Conservation (phyloP, 345 rosid species). For the Pseudoturritis turrita region DNA sequence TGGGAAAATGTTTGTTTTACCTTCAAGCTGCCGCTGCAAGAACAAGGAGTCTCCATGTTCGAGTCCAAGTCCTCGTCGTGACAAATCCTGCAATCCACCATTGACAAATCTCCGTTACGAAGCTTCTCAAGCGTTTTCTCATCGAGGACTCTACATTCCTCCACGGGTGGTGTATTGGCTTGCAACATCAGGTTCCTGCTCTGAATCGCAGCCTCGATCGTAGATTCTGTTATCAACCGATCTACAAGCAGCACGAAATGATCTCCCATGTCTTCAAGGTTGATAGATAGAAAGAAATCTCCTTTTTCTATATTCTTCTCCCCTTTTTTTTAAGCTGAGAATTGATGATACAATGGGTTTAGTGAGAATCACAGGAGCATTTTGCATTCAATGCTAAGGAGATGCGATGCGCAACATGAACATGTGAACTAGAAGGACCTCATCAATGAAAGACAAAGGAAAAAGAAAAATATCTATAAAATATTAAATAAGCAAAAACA, state of each 20-base stretch:
- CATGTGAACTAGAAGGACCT: slow-evolving; percentile 8
- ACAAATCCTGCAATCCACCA: slow-evolving; percentile 93
- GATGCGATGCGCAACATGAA: slow-evolving; percentile 11
- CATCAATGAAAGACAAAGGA: not conserved
- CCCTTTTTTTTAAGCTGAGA: slow-evolving; percentile 16
- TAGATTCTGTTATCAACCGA: slow-evolving; percentile 79
- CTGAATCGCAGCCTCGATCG: slow-evolving; percentile 75
- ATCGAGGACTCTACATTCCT: slow-evolving; percentile 33
- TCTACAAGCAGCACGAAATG: slow-evolving; percentile 90
- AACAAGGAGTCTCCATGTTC: slow-evolving; percentile 89
- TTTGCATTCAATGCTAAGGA: not conserved
- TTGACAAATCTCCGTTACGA: slow-evolving; percentile 33
- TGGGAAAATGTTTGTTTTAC: slow-evolving; percentile 8
- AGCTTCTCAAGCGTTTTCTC: slow-evolving; percentile 33
- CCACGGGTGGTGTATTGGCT: slow-evolving; percentile 33
- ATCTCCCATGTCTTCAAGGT: slow-evolving; percentile 68
- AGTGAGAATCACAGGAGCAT: slow-evolving; percentile 2
- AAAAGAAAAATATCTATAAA: not conserved
- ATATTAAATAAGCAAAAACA: slow-evolving; percentile 7
- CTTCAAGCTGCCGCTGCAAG: slow-evolving; percentile 93
- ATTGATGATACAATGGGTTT: slow-evolving; percentile 17
- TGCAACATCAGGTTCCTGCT: slow-evolving; percentile 54
- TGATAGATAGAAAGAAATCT: not conserved
- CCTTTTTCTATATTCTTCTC: not conserved
- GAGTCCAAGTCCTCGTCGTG: slow-evolving; percentile 84